A percentile compares a stretch with the other conserved stretches of the same genome.
Evolutionary conservation across 1,284 basidiomycete species (phyloP).

Genomic region (Microbotryum silenes-acaulis): DNA sequence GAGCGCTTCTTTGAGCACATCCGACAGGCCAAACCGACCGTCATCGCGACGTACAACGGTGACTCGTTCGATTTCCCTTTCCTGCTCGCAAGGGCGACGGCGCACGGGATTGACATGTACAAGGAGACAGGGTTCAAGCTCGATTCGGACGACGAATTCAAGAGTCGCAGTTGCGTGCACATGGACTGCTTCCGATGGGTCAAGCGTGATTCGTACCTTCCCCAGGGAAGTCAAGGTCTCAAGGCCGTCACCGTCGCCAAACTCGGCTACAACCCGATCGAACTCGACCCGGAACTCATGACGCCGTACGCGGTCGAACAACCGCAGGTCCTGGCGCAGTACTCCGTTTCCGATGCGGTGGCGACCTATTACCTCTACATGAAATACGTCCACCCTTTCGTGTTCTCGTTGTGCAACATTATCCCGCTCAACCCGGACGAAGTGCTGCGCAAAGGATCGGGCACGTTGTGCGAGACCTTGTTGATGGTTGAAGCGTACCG

Average conservation of each 20-base stretch:
- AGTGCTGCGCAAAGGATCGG: constrained; percentile 89
- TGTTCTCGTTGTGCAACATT: constrained; percentile 98
- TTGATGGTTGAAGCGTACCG: constrained; percentile 98
- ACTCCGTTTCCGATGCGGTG: constrained; percentile 99
- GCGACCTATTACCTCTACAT: constrained; percentile 99
- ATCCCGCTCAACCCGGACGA: constrained; percentile 97
- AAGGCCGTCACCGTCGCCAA: constrained; percentile 98
- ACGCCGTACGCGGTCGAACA: constrained; percentile 98
- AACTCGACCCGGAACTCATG: constrained; percentile 98
- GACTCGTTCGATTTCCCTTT: constrained; percentile 99
- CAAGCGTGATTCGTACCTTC: constrained; percentile 98
- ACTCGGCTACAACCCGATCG: constrained; percentile 93
- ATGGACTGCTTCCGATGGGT: constrained; percentile 99
- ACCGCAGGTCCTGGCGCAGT: constrained; percentile 88
- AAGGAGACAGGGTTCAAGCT: constrained; percentile 86
- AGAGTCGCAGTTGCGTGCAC: constrained; percentile 85
- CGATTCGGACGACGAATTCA: constrained; percentile 92
- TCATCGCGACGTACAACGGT: constrained; percentile 98
- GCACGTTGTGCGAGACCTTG: constrained; percentile 93
- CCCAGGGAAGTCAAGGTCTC: constrained; percentile 95
- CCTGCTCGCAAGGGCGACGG: constrained; percentile 76
- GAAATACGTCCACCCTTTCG: constrained; percentile 99
- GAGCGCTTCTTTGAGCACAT: constrained; percentile 89
- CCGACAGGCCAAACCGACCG: constrained; percentile 84
- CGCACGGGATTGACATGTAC: constrained; percentile 94